phyloP scores from a whole-genome alignment of 495 filamentous ascomycete species.

The Penicillium paradoxum region DNA sequence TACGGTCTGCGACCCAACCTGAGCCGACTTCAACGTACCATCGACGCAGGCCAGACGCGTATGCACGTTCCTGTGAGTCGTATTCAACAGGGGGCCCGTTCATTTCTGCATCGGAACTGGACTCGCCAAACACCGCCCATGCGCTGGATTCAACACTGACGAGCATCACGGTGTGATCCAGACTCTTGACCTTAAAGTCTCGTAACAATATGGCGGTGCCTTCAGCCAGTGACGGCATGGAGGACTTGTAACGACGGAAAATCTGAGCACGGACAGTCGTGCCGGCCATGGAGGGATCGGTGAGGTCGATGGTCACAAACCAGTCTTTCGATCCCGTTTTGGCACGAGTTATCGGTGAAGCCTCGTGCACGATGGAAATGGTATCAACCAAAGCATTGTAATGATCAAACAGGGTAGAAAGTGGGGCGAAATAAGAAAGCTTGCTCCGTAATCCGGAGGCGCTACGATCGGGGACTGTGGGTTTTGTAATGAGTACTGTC shows the following conservation, averaged over 20 bases:
- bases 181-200: conserved; percentile 60
- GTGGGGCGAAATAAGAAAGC: conserved; percentile 61
- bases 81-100: conserved; percentile 63
- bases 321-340: conserved; percentile 66
- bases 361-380: conserved; percentile 60
- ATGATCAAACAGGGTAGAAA: conserved; percentile 58
- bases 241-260: conserved; percentile 66
- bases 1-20: conserved; percentile 34
- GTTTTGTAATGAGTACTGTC: conserved; percentile 9
- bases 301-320: conserved; percentile 61
- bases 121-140: conserved; percentile 60
- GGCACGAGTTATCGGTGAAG: conserved; percentile 52
- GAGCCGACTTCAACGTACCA: conserved; percentile 36
- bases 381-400: conserved; percentile 55
- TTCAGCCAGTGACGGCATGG: conserved; percentile 60
- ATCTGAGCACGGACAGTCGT: conserved; percentile 54
- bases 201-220: conserved; percentile 77
- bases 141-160: conserved; percentile 47
- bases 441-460: conserved; percentile 54
- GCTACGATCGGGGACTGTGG: conserved; percentile 25
- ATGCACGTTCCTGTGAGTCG: conserved; percentile 52
- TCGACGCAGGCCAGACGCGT: conserved; percentile 48
- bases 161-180: conserved; percentile 41
- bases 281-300: conserved; percentile 55
- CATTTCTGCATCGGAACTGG: conserved; percentile 42